A percentile compares a stretch with the other conserved stretches of the same genome.
These are phyloP conservation scores for Tolypocladium ovalisporum DNA, from an alignment of 2,329 filamentous ascomycete genomes.

Conservation along the genomic window DNA sequence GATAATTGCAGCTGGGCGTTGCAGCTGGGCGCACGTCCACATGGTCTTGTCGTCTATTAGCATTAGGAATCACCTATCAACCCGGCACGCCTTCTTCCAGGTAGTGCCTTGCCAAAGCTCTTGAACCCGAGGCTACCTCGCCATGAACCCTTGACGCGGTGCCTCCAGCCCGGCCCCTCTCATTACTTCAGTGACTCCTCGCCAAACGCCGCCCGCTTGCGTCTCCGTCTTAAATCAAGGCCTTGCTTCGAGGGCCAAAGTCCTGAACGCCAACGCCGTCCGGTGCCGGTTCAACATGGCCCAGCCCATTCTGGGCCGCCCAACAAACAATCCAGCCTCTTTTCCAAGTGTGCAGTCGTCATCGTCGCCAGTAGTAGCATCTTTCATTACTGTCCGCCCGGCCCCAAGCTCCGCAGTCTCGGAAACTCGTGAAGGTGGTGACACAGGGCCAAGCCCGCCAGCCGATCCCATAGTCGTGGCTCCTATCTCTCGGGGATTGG, in stretches of 20 bases:
- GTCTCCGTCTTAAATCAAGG: background rate
- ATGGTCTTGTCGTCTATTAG: slow-evolving; percentile 4
- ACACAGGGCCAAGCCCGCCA: slow-evolving; percentile 25
- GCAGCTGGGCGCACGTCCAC: background rate
- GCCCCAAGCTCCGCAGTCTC: slow-evolving; percentile 12
- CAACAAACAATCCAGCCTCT: background rate
- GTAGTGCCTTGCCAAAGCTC: background rate
- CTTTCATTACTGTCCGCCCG: slow-evolving; percentile 3
- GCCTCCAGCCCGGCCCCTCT: background rate
- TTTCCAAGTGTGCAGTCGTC: slow-evolving; percentile 1
- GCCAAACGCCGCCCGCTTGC: background rate
- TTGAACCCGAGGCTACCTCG: background rate
- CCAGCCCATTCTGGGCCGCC: background rate
- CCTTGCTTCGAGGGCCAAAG: background rate
- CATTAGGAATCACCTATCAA: slow-evolving; percentile 9
- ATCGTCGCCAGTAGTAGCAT: slow-evolving; percentile 6
- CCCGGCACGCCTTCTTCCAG: slow-evolving; percentile 1
- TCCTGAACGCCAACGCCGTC: background rate
- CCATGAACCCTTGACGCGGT: background rate
- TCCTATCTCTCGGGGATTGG: slow-evolving; percentile 52
- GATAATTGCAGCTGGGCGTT: background rate
- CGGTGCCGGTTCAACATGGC: background rate
- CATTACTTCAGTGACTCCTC: background rate
- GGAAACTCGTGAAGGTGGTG: slow-evolving; percentile 21
- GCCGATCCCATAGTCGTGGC: slow-evolving; percentile 26